A percentile compares a stretch with the other conserved stretches of the same genome.
Evolutionary conservation across 805 yeast genomes (phyloP).

Genomic region (Nakazawaea sp.): DNA sequence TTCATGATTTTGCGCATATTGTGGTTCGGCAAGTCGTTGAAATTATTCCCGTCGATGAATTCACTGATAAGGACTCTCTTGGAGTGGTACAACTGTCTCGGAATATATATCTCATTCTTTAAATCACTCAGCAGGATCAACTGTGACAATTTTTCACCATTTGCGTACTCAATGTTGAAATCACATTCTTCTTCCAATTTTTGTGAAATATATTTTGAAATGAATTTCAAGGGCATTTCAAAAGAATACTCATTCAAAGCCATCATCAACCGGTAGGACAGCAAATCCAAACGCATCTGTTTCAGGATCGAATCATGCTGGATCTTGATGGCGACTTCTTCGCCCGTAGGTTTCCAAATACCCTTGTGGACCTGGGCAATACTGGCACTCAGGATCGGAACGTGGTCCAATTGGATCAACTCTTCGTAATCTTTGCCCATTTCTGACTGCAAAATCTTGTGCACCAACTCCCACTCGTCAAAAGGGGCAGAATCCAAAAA

Average conservation of each 20-base stretch:
- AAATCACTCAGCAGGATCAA: constrained; percentile 38
- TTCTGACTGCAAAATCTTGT: constrained; percentile 29
- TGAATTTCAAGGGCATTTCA: constrained; percentile 54
- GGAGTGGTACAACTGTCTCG: constrained; percentile 40
- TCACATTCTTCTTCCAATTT: constrained; percentile 57
- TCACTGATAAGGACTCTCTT: constrained; percentile 54
- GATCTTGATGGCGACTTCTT: constrained; percentile 56
- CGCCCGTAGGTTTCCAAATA: constrained; percentile 32
- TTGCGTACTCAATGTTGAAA: constrained; percentile 48
- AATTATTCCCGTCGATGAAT: constrained; percentile 68
- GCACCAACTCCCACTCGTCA: constrained; percentile 43
- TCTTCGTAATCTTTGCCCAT: constrained; percentile 33
- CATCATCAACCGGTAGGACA: constrained; percentile 47
- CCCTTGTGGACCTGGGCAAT: constrained; percentile 68
- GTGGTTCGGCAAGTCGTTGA: constrained; percentile 15
- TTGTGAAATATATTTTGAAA: constrained; percentile 49
- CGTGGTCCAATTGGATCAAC: constrained; percentile 35
- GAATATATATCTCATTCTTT: constrained; percentile 42
- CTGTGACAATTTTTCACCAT: constrained; percentile 34
- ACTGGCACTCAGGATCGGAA: constrained; percentile 69
- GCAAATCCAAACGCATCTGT: constrained; percentile 57
- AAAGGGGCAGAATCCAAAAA: constrained; percentile 66
- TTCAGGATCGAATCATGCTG: constrained; percentile 57
- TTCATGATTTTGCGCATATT: constrained; percentile 36
- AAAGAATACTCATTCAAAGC: constrained; percentile 50